A percentile compares a stretch with the other conserved stretches of the same genome.
Conservation (phyloP, 179 eudicot genomes). For the Vitellaria paradoxa region DNA sequence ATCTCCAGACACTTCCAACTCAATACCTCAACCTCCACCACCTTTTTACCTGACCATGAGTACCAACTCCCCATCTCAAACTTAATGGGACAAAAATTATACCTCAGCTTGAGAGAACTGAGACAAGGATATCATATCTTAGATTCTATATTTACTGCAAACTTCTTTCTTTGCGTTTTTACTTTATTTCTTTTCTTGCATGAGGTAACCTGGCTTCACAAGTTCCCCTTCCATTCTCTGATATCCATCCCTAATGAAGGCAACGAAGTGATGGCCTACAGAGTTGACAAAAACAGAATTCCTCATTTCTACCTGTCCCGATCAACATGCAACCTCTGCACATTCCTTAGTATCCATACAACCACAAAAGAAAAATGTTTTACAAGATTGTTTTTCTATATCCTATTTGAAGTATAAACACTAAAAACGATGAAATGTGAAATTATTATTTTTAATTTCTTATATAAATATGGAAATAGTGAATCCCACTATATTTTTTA, state of each 20-base stretch:
- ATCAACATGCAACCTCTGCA: not conserved
- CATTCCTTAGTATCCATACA: not conserved
- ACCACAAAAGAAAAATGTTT: not conserved
- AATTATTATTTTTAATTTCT: not conserved
- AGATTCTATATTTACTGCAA: not conserved
- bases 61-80: not conserved
- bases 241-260: not conserved
- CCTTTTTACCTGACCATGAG: not conserved
- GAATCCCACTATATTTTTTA: too few relatives aligned
- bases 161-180: not conserved
- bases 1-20: not conserved
- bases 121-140: not conserved
- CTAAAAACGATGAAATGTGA: not conserved
- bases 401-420: not conserved
- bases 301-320: not conserved
- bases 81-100: not conserved
- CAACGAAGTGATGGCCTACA: not conserved
- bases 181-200: not conserved
- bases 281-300: not conserved
- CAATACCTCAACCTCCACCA: not conserved
- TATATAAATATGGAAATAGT: not conserved
- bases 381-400: not conserved
- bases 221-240: not conserved
- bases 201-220: not conserved
- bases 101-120: not conserved